Evolutionary conservation across 192 early-diverging fungal genomes (phyloP).

Genomic region (Backusella parvicylindrica): DNA sequence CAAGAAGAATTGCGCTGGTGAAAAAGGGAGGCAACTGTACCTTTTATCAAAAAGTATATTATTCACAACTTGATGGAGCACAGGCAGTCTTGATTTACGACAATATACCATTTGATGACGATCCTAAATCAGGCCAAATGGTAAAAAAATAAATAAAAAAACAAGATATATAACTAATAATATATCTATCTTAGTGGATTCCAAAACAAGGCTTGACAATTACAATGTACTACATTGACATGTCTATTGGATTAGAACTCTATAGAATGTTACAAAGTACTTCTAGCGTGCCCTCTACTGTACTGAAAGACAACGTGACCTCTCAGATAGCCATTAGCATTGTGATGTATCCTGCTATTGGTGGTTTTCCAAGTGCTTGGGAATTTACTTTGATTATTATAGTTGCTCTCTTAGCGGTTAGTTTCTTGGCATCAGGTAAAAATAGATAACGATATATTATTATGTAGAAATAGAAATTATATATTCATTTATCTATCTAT

Average conservation of each 20-base stretch:
- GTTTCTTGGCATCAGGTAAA: conserved; percentile 45
- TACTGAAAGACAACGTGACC: conserved; percentile 11
- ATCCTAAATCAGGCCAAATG: conserved; percentile 15
- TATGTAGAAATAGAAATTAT: background rate
- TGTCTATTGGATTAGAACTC: conserved; percentile 5
- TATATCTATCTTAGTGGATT: conserved; percentile 9
- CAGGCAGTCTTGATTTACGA: conserved; percentile 36
- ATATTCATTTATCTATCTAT: background rate
- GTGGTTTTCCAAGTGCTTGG: conserved; percentile 41
- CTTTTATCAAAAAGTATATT: conserved; percentile 32
- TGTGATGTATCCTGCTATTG: conserved; percentile 21
- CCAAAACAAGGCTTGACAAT: conserved; percentile 17
- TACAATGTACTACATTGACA: conserved; percentile 20
- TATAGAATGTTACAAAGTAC: conserved; percentile 17
- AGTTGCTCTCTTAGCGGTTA: conserved; percentile 39
- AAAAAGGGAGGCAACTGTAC: conserved; percentile 27
- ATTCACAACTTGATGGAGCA: conserved; percentile 32
- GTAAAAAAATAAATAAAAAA: conserved; percentile 1
- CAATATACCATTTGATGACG: conserved; percentile 21
- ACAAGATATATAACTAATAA: background rate
- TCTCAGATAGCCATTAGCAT: conserved; percentile 16
- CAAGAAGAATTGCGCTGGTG: conserved; percentile 28
- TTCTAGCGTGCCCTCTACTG: background rate
- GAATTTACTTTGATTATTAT: conserved; percentile 48
- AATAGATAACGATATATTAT: background rate